phyloP scores from a whole-genome alignment of 495 filamentous ascomycete species.

The Evansstolkia leycettana region DNA sequence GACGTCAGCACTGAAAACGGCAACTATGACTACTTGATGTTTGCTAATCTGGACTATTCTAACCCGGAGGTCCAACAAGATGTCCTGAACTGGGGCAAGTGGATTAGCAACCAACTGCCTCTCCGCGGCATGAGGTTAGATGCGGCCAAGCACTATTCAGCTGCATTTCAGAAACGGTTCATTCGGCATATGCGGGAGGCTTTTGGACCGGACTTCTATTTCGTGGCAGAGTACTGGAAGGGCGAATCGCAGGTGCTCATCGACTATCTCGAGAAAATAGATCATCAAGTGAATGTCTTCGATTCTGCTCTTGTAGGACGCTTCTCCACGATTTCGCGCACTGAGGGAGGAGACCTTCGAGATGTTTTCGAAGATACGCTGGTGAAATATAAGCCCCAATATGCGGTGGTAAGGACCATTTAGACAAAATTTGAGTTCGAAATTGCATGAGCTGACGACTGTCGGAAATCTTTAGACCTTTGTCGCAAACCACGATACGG shows the following conservation, averaged over 20 bases:
- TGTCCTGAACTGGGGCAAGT: slow-evolving; percentile 53
- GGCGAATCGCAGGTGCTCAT: slow-evolving; percentile 41
- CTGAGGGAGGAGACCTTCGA: slow-evolving; percentile 43
- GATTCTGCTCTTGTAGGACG: slow-evolving; percentile 58
- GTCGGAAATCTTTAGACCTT: slow-evolving; percentile 17
- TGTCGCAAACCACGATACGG: slow-evolving; percentile 34
- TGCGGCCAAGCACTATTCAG: slow-evolving; percentile 60
- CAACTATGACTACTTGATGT: slow-evolving; percentile 64
- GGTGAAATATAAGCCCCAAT: slow-evolving; percentile 42
- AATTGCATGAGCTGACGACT: too few species aligned
- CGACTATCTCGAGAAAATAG: slow-evolving; percentile 46
- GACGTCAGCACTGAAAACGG: slow-evolving; percentile 56
- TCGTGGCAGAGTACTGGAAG: slow-evolving; percentile 67
- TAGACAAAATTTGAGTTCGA: too few species aligned
- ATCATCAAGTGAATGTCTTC: slow-evolving; percentile 48
- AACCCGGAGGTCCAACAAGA: slow-evolving; percentile 54
- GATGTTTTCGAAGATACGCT: slow-evolving; percentile 49
- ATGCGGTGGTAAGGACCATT: slow-evolving; percentile 43
- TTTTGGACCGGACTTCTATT: slow-evolving; percentile 43
- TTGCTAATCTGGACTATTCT: slow-evolving; percentile 52
- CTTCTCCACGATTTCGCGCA: slow-evolving; percentile 43
- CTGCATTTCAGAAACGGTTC: slow-evolving; percentile 49
- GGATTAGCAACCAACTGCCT: slow-evolving; percentile 46
- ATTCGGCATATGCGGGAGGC: slow-evolving; percentile 37
- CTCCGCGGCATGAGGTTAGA: slow-evolving; percentile 63